Evolutionary conservation across 129 eudicot genomes (phyloP).

Genomic region (Flaveria linearis): DNA sequence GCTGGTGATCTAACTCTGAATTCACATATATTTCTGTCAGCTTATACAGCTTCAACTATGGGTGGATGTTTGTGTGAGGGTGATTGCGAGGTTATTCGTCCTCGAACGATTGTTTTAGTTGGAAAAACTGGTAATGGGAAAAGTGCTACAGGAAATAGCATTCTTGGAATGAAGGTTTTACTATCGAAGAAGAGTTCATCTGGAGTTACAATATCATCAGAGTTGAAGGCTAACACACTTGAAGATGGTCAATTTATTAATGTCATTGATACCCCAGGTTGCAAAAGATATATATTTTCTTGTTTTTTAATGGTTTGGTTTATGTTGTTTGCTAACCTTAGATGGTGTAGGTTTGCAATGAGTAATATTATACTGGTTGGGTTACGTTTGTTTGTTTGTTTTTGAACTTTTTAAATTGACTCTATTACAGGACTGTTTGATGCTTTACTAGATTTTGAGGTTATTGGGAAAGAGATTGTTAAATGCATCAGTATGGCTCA

Average conservation of each 20-base stretch:
- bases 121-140: conserved; percentile 6
- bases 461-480: conserved; percentile 59
- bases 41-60: background rate
- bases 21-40: background rate
- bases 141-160: conserved; percentile 7
- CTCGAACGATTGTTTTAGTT: background rate
- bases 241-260: background rate
- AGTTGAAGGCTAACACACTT: background rate
- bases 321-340: too few relatives aligned
- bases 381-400: too few relatives aligned
- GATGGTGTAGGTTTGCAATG: too few relatives aligned
- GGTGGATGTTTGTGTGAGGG: background rate
- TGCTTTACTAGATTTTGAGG: conserved; percentile 40
- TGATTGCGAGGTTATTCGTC: background rate
- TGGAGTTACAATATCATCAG: background rate
- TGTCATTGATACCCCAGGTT: conserved; percentile 4
- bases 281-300: too few relatives aligned
- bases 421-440: conserved; percentile 62
- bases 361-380: too few relatives aligned
- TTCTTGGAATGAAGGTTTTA: background rate
- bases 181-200: background rate
- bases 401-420: background rate
- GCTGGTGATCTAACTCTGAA: background rate
- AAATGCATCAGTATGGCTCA: conserved; percentile 65
- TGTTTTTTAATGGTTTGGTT: too few relatives aligned